Base-by-base conservation (phyloP, 1,284 basidiomycete genomes). In the Irpex sp. region DNA sequence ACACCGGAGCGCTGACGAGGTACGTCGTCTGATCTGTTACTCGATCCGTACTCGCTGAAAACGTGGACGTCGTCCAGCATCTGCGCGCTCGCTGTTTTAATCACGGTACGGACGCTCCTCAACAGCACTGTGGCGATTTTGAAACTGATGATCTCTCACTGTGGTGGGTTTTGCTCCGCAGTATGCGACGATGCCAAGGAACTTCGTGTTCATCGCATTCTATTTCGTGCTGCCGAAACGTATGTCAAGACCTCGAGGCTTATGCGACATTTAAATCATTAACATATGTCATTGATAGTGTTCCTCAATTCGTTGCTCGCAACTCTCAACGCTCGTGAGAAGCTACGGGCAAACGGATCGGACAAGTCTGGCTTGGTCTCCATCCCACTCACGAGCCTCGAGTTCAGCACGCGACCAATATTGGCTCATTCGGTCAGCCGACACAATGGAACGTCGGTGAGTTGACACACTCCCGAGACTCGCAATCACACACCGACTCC, bases 301-400 rank as follows among this genome's bases (percentile, higher is more conserved):
- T 77, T 78, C 67, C 65, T 78, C 60, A 80, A 79, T 66, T 76
- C 76, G 19, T 73, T 79, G 37, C 70, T 79, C 31, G 75, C 75
- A 5, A 73, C 76, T 19, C 71, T 80, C 5, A 79, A 79, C 68
- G 76, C 76, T 7, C 72, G 78, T 56, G 72, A 73, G 40, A 61
- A 70, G 4, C 67, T 78, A 7, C 65, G 67, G n/a, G 55, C 57
- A n/a, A 19, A 44, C 21, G 68, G 74, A 48, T 57, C 56, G 34
- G 19, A 44, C 26, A 34, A 57, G 21, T 61, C 58, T n/a, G 66
- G 62, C 26, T 4, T 63, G 8, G 61, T 67, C 4, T 67, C 69
- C 8, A 65, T 71, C 36, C 67, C 67, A 2, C 58, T 68, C 17
- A 62, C 58, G 17, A 59, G 58, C n/a, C 26, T 54, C 8, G 26